Percentiles rank a stretch among this genome's conserved stretches.
Evolutionary conservation across 352 stramenopile genomes (phyloP).

Genomic region (Globisporangium emineosum): DNA sequence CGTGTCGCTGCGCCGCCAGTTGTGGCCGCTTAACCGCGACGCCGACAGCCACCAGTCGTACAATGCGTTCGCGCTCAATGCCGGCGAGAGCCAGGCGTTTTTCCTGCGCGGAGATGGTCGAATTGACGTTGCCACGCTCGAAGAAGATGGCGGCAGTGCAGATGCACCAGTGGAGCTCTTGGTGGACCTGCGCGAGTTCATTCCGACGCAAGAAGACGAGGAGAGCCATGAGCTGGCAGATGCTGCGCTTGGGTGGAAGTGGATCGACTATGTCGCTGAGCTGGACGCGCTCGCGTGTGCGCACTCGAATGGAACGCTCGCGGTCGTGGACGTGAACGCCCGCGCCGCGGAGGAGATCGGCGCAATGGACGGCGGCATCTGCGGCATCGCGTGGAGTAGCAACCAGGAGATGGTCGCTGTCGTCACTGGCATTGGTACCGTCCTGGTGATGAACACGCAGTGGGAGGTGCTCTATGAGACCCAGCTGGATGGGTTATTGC

Average conservation of each 20-base stretch:
- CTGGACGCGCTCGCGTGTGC: conserved; percentile 58
- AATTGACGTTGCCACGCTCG: conserved; percentile 30
- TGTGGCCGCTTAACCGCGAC: conserved; percentile 32
- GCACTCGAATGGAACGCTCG: conserved; percentile 43
- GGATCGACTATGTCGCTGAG: conserved; percentile 64
- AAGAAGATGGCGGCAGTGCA: conserved; percentile 19
- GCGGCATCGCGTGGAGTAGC: conserved; percentile 58
- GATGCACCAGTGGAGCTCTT: conserved; percentile 24
- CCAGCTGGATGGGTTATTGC: conserved; percentile 35
- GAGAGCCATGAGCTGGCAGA: not conserved
- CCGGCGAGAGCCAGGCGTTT: conserved; percentile 32
- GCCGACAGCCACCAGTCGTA: not conserved
- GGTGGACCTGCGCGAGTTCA: conserved; percentile 28
- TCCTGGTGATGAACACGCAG: conserved; percentile 75
- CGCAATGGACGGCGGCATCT: conserved; percentile 55
- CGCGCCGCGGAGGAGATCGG: conserved; percentile 62
- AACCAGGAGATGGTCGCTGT: conserved; percentile 72
- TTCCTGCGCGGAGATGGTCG: conserved; percentile 30
- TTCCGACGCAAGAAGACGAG: conserved; percentile 14
- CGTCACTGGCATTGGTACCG: conserved; percentile 47
- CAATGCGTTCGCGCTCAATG: conserved; percentile 32
- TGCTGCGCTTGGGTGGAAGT: conserved; percentile 32
- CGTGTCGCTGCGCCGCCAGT: conserved; percentile 42
- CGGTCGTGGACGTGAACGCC: conserved; percentile 46
- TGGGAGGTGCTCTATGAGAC: conserved; percentile 79